These are phyloP conservation scores for Eucalyptus sideroxylon DNA, from an alignment of 345 rosid genomes.

Conservation along the genomic window DNA sequence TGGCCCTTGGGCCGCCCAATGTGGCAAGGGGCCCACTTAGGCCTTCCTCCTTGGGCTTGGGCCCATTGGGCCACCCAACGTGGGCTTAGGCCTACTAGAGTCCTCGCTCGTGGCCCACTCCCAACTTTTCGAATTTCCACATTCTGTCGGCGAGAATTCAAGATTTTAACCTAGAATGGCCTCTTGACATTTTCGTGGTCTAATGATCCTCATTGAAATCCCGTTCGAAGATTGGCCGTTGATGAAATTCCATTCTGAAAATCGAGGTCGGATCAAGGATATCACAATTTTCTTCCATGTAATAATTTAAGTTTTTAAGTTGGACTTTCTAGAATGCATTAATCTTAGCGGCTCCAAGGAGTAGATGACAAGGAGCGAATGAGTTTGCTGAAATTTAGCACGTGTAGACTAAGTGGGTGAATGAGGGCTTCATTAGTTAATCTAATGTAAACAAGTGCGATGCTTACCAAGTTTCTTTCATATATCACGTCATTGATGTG, in stretches of 20 bases:
- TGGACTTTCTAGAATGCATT: no score
- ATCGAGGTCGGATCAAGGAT: no score
- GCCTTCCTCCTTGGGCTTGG: no score
- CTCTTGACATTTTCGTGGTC: no score
- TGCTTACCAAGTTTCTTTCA: neutral
- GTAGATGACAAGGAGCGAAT: neutral
- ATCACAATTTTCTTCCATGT: neutral
- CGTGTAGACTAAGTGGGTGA: neutral
- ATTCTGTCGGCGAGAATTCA: rapidly evolving
- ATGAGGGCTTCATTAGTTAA: neutral
- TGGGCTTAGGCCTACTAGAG: no score
- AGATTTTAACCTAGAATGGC: no score
- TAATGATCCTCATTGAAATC: no score
- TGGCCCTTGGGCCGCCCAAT: no score
- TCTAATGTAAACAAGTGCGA: neutral
- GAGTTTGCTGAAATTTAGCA: neutral
- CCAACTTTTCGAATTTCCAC: no score
- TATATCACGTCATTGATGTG: neutral
- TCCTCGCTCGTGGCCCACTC: rapidly evolving
- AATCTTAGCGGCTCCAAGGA: neutral
- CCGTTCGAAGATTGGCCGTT: rapidly evolving
- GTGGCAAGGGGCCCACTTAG: no score
- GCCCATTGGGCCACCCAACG: no score
- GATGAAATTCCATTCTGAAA: no score
- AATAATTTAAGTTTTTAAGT: neutral